phyloP scores from a whole-genome alignment of 495 filamentous ascomycete species.

The Neurospora africana region DNA sequence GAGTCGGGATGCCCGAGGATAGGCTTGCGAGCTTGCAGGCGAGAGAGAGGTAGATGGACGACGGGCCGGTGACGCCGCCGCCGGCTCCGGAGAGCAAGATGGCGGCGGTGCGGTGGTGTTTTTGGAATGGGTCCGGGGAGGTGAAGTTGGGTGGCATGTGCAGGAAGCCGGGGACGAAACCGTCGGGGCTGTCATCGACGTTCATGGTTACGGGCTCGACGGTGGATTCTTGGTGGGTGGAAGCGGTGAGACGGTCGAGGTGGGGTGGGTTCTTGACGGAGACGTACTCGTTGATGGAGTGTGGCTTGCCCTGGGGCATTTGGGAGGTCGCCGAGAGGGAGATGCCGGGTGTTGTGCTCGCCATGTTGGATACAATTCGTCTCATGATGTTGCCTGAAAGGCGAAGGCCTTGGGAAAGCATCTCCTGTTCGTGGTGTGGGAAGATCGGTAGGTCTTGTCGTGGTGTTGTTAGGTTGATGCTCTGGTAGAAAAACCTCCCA shows the following conservation, averaged over 20 bases:
- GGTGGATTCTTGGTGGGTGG: conserved; percentile 1
- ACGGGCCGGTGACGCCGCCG: conserved; percentile 35
- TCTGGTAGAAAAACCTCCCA: not conserved
- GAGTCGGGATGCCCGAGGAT: conserved; percentile 24
- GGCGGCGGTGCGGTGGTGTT: conserved; percentile 24
- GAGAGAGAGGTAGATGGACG: conserved; percentile 31
- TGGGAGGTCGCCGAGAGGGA: conserved; percentile 2
- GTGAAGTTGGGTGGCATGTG: conserved; percentile 14
- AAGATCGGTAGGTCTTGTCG: not conserved
- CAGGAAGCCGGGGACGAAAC: conserved; percentile 14
- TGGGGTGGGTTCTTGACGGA: conserved; percentile 5
- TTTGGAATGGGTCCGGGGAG: not conserved
- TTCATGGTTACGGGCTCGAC: conserved; percentile 9
- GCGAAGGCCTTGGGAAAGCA: not conserved
- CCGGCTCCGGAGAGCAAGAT: conserved; percentile 35
- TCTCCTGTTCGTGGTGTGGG: not conserved
- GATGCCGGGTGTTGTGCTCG: not conserved
- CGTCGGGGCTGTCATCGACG: conserved; percentile 8
- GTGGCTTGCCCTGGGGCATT: not conserved
- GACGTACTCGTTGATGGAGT: conserved; percentile 10
- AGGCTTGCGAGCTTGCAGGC: conserved; percentile 33
- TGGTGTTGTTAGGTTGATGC: not conserved
- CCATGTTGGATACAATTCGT: not conserved
- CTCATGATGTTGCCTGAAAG: not conserved
- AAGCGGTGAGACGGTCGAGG: conserved; percentile 7